Base-by-base conservation (phyloP, 2,329 filamentous ascomycete genomes). In the Neofusicoccum kwambonambiense region DNA sequence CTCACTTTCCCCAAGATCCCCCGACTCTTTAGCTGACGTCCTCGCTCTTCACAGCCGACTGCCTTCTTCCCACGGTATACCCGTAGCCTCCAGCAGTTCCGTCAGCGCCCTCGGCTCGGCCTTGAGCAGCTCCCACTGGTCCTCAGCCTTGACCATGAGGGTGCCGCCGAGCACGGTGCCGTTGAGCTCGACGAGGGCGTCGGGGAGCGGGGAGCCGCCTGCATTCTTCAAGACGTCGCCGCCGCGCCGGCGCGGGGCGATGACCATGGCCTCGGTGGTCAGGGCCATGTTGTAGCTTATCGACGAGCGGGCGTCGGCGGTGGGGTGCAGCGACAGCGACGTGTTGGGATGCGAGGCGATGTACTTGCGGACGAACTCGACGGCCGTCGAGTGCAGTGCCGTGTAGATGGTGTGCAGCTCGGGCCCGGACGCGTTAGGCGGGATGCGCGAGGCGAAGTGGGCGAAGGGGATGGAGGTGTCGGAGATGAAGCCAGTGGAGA, bases 221-320 rank as follows among this genome's bases (percentile, higher is more conserved):
- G 79, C 75, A 6, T 79, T 71, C 1, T 74, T 74, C 27, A 84
- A 74, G 41, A 71, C 73, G 0, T 77, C 77, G 9, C 77, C 78
- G 68, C 85, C 84, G 19, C 73, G 76, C 44, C 75, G 75, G 63
- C 85, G 75, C 3, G 84, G 84, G 41, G 82, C 79, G 19, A 87
- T 81, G 62, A 82, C 79, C 83, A 87, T 86, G 7, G 76, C 78
- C 1, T 76, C 72, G 3, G 78, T 79, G 0, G 84, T 87, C 80
- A 87, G 83, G 9, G 82, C 84, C 2, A 87, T 76, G 66, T 87
- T 87, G 71, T 87, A 87, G 72, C 83, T 86, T 51, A 87, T 82
- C 0, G 78, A 77, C 0, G 81, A 74, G 2, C 77, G 75, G 1
- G 79, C 81, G 51, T 74, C 71, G 1, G 70, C 70, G 4, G 68